Conservation (phyloP, 306 rosid species). For the Medicago arabica region DNA sequence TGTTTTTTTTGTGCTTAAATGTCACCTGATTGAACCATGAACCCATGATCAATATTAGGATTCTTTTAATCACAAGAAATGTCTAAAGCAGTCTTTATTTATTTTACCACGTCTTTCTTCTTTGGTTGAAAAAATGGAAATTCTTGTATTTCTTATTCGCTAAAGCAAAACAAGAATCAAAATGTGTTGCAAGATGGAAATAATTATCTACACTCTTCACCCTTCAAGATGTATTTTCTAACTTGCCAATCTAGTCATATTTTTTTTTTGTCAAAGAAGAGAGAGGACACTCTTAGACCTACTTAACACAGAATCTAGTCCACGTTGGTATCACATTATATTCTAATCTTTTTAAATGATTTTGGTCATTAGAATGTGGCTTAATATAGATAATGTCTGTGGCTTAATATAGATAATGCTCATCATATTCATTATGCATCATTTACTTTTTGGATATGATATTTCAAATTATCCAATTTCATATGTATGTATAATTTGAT, state of each 20-base stretch:
- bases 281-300: constrained; percentile 2
- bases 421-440: not conserved
- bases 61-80: constrained; percentile 18
- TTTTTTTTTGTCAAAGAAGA: not conserved
- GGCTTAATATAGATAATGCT: constrained; percentile 12
- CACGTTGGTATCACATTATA: constrained; percentile 2
- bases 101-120: not conserved
- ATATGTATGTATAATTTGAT: not conserved
- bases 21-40: constrained; percentile 19
- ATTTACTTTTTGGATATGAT: not conserved
- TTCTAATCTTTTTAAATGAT: constrained; percentile 1
- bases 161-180: constrained; percentile 24
- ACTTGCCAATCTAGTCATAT: not conserved
- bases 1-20: constrained; percentile 37
- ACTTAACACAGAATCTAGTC: constrained; percentile 1
- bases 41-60: not conserved
- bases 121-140: not conserved
- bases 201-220: constrained; percentile 1
- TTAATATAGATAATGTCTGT: constrained; percentile 1
- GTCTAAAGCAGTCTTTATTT: constrained; percentile 9
- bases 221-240: constrained; percentile 21
- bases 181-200: constrained; percentile 30
- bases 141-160: not conserved
- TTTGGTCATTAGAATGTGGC: constrained; percentile 7
- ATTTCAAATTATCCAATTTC: no score